Conservation (phyloP, 2,329 filamentous ascomycete species). For the Purpureocillium lavendulum region DNA sequence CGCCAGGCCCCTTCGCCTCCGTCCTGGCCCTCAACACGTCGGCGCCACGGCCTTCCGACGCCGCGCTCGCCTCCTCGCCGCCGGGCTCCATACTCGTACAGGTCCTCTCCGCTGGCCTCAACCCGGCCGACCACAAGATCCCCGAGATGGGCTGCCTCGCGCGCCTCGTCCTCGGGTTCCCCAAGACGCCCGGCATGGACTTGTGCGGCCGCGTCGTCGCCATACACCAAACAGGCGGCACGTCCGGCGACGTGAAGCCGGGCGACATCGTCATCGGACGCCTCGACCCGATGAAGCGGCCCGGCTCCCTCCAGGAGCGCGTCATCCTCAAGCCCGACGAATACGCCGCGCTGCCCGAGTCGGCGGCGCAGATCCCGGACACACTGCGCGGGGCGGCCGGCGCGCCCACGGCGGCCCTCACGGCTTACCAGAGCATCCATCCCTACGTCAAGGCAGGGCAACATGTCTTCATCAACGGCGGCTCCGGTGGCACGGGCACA, state of each 20-base stretch:
- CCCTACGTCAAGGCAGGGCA: too few species aligned
- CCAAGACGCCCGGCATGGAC: constrained; percentile 39
- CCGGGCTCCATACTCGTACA: constrained; percentile 29
- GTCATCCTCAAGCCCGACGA: constrained; percentile 22
- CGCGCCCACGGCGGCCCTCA: too few species aligned
- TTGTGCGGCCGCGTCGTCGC: constrained; percentile 39
- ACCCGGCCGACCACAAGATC: constrained; percentile 42
- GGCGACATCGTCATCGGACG: constrained; percentile 37
- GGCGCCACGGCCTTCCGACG: constrained; percentile 3
- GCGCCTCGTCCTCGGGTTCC: constrained; percentile 19
- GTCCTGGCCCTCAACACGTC: constrained; percentile 12
- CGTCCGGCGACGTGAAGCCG: constrained; percentile 18
- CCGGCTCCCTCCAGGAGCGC: constrained; percentile 35
- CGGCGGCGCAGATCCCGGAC: constrained; percentile 30
- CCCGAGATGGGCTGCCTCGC: constrained; percentile 28
- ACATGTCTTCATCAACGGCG: too few species aligned
- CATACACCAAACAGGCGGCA: constrained; percentile 10
- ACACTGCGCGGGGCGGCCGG: constrained; percentile 33
- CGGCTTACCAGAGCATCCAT: too few species aligned
- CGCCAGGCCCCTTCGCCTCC: constrained; percentile 16
- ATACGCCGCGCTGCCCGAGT: constrained; percentile 28
- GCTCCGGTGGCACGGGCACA: too few species aligned
- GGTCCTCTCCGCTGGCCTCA: constrained; percentile 31
- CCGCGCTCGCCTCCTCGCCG: constrained; percentile 24
- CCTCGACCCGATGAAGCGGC: constrained; percentile 15